These are phyloP conservation scores for Podospora australis DNA, from an alignment of 495 filamentous ascomycete species.

Conservation along the genomic window DNA sequence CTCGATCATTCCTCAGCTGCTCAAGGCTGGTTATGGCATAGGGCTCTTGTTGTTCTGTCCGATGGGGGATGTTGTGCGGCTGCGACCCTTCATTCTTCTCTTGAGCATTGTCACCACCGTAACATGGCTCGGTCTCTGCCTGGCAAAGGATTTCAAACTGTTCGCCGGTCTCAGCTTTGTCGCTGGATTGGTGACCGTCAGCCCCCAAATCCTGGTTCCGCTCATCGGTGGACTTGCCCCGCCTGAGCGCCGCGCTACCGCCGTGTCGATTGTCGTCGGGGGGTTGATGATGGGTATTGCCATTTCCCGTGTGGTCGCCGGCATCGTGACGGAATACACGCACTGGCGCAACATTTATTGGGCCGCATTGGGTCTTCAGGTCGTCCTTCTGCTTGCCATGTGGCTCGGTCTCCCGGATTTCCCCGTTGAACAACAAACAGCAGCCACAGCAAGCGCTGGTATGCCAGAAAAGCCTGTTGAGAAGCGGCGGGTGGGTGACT, in stretches of 20 bases:
- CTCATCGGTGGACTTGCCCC: slow-evolving; percentile 71
- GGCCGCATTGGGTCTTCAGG: neutral
- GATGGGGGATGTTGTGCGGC: slow-evolving; percentile 61
- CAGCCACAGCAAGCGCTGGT: too few relatives aligned
- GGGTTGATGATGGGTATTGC: slow-evolving; percentile 55
- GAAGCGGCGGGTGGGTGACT: too few relatives aligned
- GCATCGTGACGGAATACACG: neutral
- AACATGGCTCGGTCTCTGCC: slow-evolving; percentile 57
- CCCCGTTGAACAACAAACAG: neutral
- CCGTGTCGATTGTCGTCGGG: slow-evolving; percentile 62
- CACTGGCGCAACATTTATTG: neutral
- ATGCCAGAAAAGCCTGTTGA: too few relatives aligned
- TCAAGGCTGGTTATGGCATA: slow-evolving; percentile 71
- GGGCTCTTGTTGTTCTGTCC: slow-evolving; percentile 71
- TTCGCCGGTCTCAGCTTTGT: slow-evolving; percentile 64
- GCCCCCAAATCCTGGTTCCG: slow-evolving; percentile 73
- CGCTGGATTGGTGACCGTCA: slow-evolving; percentile 62
- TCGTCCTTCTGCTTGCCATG: neutral
- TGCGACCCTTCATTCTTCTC: slow-evolving; percentile 60
- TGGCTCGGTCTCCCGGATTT: neutral
- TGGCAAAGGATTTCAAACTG: slow-evolving; percentile 54
- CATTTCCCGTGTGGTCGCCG: neutral
- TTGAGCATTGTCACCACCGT: slow-evolving; percentile 50
- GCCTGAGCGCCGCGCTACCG: slow-evolving; percentile 54
- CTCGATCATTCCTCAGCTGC: slow-evolving; percentile 59